These are phyloP conservation scores for Aquilaria agallochum DNA, from an alignment of 441 rosid genomes.

Conservation along the genomic window DNA sequence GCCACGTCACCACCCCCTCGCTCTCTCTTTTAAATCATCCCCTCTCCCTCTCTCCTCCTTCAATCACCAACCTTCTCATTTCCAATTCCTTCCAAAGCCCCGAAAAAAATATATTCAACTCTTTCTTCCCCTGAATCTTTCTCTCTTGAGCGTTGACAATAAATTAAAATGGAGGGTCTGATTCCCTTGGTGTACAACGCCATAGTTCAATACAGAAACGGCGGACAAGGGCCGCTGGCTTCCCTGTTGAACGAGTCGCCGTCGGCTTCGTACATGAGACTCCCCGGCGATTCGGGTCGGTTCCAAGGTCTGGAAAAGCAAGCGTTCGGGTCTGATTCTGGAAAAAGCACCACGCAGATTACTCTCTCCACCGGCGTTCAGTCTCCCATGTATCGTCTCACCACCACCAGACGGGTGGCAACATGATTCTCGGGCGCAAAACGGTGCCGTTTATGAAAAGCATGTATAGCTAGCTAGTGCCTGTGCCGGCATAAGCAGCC, in stretches of 20 bases:
- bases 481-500: not conserved
- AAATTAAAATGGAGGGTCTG: constrained; percentile 65
- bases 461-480: too few species aligned
- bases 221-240: constrained; percentile 30
- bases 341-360: constrained; percentile 28
- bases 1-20: constrained; percentile 40
- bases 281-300: constrained; percentile 76
- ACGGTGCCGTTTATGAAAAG: not conserved
- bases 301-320: constrained; percentile 34
- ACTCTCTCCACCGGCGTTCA: constrained; percentile 45
- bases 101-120: constrained; percentile 2
- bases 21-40: constrained; percentile 31
- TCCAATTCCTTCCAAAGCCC: not conserved
- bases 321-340: constrained; percentile 28
- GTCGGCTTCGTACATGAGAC: constrained; percentile 68
- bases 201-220: constrained; percentile 53
- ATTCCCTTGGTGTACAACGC: constrained; percentile 75
- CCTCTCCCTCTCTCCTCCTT: constrained; percentile 15
- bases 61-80: constrained; percentile 10
- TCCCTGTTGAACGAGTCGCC: constrained; percentile 48
- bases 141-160: not conserved
- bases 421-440: constrained; percentile 18
- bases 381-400: constrained; percentile 47
- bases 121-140: constrained; percentile 1
- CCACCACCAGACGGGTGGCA: constrained; percentile 36